phyloP scores from a whole-genome alignment of 75 land plant genomes.

The Isoetes taiwanensis region DNA sequence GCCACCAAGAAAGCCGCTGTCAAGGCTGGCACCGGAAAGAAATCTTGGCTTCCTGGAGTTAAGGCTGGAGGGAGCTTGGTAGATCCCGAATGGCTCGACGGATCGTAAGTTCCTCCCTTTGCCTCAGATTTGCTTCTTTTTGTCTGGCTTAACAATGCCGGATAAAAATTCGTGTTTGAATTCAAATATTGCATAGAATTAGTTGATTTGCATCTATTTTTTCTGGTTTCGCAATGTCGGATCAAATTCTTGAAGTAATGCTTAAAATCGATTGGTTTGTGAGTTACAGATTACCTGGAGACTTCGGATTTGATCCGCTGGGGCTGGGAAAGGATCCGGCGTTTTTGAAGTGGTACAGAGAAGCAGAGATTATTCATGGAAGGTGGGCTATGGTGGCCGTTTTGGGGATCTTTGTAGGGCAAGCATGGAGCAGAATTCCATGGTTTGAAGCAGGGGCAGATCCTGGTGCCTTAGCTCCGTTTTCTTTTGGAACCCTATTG shows the following conservation, averaged over 20 bases:
- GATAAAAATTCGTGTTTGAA: too few species aligned
- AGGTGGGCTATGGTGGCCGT: constrained; percentile 99
- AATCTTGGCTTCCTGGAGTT: constrained; percentile 89
- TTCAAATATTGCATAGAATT: too few species aligned
- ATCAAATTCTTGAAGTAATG: too few species aligned
- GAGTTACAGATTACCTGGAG: constrained; percentile 83
- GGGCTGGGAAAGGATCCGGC: constrained; percentile 92
- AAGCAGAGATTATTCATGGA: constrained; percentile 96
- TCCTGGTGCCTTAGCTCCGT: constrained; percentile 80
- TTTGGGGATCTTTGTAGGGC: constrained; percentile 87
- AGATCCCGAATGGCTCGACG: constrained; percentile 96
- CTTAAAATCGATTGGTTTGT: too few species aligned
- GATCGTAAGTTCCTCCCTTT: constrained; percentile 56
- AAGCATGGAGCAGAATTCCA: constrained; percentile 82
- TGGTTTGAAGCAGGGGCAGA: constrained; percentile 97
- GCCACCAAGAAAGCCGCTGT: constrained; percentile 40
- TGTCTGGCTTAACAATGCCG: not conserved
- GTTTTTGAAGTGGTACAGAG: constrained; percentile 90
- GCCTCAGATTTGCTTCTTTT: not conserved
- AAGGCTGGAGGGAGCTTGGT: constrained; percentile 55
- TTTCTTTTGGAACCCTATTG: constrained; percentile 79
- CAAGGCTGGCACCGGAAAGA: constrained; percentile 40
- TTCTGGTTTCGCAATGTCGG: not conserved
- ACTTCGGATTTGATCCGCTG: constrained; percentile 89
- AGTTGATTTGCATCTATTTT: not conserved